Percentiles rank a stretch among this genome's conserved stretches.
Conservation (phyloP, 306 rosid genomes). For the Quercus berberidifolia region DNA sequence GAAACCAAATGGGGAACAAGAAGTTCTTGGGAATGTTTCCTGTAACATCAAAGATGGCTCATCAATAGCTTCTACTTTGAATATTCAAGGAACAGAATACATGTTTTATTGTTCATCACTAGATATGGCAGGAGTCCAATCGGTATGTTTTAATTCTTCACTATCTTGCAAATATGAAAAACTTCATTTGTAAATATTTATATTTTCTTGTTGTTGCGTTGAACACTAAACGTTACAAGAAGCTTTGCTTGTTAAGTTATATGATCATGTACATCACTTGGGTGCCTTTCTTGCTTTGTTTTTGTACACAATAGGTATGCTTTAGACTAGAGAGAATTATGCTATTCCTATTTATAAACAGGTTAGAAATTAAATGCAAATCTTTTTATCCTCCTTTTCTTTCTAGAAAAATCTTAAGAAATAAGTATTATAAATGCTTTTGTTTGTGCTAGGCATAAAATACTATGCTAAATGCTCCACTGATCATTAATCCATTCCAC, state of each 20-base stretch:
- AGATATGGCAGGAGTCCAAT: slow-evolving; percentile 44
- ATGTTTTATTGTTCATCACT: slow-evolving; percentile 37
- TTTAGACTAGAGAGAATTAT: background rate
- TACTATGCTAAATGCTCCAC: background rate
- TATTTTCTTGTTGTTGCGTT: too few relatives aligned
- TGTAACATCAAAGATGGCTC: slow-evolving; percentile 24
- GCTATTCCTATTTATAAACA: background rate
- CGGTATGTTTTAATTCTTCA: slow-evolving; percentile 34
- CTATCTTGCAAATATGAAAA: too few relatives aligned
- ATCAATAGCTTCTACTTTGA: slow-evolving; percentile 22
- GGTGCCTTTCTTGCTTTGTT: background rate
- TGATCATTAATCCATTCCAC: background rate
- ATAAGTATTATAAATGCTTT: background rate
- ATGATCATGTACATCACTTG: background rate
- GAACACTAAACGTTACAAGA: too few relatives aligned
- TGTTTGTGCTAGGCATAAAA: background rate
- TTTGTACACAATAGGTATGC: background rate
- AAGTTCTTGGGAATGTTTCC: slow-evolving; percentile 21
- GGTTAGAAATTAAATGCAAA: background rate
- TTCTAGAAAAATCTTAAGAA: background rate
- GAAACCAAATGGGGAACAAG: slow-evolving; percentile 16
- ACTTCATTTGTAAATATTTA: too few relatives aligned
- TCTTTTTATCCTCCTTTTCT: too few relatives aligned
- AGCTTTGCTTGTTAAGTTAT: background rate
- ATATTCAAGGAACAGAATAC: slow-evolving; percentile 30